Evolutionary conservation across 1,284 basidiomycete genomes (phyloP).

Genomic region (Athelia psychrophila): DNA sequence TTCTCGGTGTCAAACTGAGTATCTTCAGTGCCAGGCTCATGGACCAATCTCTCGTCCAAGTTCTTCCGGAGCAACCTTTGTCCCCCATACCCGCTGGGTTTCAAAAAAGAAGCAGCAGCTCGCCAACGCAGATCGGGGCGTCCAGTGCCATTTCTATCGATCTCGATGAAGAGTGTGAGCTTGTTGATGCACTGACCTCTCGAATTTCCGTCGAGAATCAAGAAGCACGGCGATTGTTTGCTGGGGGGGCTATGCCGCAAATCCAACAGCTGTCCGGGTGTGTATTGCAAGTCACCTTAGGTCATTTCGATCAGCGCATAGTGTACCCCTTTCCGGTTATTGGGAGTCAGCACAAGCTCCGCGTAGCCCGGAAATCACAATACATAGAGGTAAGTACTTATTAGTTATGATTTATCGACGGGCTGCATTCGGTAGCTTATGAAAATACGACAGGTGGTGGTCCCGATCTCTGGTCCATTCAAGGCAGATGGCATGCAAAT

Average conservation of each 20-base stretch:
- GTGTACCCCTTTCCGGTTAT: constrained; percentile 32
- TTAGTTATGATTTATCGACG: background rate
- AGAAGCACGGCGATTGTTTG: constrained; percentile 19
- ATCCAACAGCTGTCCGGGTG: constrained; percentile 30
- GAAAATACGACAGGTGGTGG: constrained; percentile 25
- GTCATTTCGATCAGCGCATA: constrained; percentile 20
- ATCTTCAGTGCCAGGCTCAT: constrained; percentile 27
- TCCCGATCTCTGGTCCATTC: constrained; percentile 20
- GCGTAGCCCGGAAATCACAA: constrained; percentile 26
- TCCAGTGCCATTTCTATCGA: constrained; percentile 15
- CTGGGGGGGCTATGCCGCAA: constrained; percentile 13
- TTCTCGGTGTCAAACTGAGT: constrained; percentile 23
- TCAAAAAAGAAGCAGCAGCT: too few relatives aligned
- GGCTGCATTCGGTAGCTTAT: constrained; percentile 2
- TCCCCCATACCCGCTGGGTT: background rate
- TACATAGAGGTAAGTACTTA: constrained; percentile 27
- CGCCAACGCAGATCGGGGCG: constrained; percentile 14
- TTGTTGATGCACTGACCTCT: constrained; percentile 19
- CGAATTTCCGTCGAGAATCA: constrained; percentile 21
- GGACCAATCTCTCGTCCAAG: constrained; percentile 27
- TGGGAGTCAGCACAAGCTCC: constrained; percentile 20
- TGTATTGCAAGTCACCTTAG: constrained; percentile 27
- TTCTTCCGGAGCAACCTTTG: constrained; percentile 21
- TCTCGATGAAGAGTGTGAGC: constrained; percentile 30
- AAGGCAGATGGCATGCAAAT: constrained; percentile 14